Base-by-base conservation (phyloP, 129 eudicot genomes). In the Apium graveolens region DNA sequence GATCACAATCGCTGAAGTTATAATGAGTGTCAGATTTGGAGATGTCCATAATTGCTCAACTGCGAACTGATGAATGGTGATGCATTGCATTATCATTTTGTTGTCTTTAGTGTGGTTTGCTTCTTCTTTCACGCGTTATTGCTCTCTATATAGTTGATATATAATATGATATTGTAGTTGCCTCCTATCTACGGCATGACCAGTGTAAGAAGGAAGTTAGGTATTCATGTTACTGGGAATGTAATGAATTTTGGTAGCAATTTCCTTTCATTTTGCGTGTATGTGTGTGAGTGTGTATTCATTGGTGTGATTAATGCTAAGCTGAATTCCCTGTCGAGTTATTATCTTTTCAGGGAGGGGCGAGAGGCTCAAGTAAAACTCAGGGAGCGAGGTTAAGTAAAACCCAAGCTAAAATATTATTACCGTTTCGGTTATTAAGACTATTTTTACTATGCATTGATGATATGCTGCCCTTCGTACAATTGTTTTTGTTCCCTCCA, bases 181-280 rank as follows among this genome's bases (percentile, higher is more conserved):
- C 69, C 78, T 20, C 65, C 60, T 35, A 76, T 76, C 31, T 12
- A 51, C 8, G 46, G 69, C 78, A 76, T 76, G 31, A 46, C 24
- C 63, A 75, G 68, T 32, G 16, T 46, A n/a, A 35, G 41, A 70
- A 32, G 44, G 4, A 34, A 69, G 74, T 16, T 34, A 4, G 11
- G 13, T 60, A n/a, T 11, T 62, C 35, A 4, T 6, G 69, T 62
- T n/a, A 3, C 14, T 60, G 68, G 32, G 32, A 60, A 60, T 21
- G 68, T 60, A 60, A 60, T 60, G 68, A 26, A 60, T 11, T n/a
- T 21, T 24, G 68, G 5, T 60, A 10, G 32, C 8, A 9, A 24
- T 60, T 60, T 57, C 6, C 69, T 62, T 51, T 38, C 6, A 35
- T 1, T 1, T 35, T 35, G 1, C 4, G 4, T 35, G 1, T 35